Conservation (phyloP, 2,329 filamentous ascomycete genomes). For the Mollisia scopiformis region DNA sequence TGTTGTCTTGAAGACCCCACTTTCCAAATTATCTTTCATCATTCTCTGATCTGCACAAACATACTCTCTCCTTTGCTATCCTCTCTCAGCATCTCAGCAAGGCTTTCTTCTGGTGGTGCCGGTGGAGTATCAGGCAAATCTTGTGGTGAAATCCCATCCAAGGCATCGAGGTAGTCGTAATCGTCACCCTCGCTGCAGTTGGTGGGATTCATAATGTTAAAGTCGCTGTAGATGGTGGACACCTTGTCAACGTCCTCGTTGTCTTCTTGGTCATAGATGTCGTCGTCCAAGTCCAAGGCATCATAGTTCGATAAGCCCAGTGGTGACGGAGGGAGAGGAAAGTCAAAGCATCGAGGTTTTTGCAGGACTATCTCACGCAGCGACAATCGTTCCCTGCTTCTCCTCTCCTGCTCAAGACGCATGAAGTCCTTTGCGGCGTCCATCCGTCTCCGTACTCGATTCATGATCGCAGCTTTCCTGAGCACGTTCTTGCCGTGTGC, state of each 20-base stretch:
- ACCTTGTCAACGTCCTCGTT: constrained; percentile 20
- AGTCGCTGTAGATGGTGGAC: constrained; percentile 36
- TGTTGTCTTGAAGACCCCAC: not conserved
- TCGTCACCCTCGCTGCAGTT: constrained; percentile 28
- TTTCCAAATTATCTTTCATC: constrained; percentile 28
- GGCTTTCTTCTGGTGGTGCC: constrained; percentile 31
- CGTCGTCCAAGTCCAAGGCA: constrained; percentile 38
- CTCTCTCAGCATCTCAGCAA: constrained; percentile 35
- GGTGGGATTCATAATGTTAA: constrained; percentile 36
- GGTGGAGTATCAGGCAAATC: constrained; percentile 32
- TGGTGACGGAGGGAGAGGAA: constrained; percentile 34
- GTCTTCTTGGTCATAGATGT: constrained; percentile 21
- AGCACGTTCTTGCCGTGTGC: constrained; percentile 53
- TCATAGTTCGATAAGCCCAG: constrained; percentile 39
- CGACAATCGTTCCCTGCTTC: constrained; percentile 22
- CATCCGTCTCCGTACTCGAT: constrained; percentile 56
- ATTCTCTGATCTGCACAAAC: constrained; percentile 27
- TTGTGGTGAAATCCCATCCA: constrained; percentile 35
- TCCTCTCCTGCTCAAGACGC: constrained; percentile 29
- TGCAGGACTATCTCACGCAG: constrained; percentile 31
- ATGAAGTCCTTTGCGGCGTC: constrained; percentile 34
- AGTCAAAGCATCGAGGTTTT: constrained; percentile 31
- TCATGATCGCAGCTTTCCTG: constrained; percentile 68
- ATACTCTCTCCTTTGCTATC: constrained; percentile 31
- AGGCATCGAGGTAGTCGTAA: constrained; percentile 37